These are phyloP conservation scores for Euphrasia arctica DNA, from an alignment of 305 asterid species.

Conservation along the genomic window DNA sequence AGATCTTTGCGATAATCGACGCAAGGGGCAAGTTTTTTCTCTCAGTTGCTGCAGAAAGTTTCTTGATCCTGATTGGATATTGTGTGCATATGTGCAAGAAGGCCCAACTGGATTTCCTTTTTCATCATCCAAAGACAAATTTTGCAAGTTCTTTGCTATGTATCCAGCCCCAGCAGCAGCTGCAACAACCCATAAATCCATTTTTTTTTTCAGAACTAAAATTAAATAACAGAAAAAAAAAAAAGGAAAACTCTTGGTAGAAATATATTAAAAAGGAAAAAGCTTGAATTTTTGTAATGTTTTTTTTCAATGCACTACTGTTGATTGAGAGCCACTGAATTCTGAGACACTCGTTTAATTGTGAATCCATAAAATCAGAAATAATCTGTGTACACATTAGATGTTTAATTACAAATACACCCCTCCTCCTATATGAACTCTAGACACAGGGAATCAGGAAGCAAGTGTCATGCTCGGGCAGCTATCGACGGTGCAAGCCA, in stretches of 20 bases:
- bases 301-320: not conserved
- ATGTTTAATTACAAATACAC: too few species aligned
- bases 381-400: not conserved
- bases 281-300: not conserved
- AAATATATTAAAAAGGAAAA: not conserved
- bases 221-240: not conserved
- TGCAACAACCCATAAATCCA: conserved; percentile 88
- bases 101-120: conserved; percentile 32
- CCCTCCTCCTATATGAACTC: too few species aligned
- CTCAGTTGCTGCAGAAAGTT: conserved; percentile 59
- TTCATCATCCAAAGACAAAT: conserved; percentile 34
- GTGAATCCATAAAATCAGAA: not conserved
- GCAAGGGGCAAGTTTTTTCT: conserved; percentile 57
- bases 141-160: conserved; percentile 56
- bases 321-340: conserved; percentile 34
- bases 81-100: conserved; percentile 31
- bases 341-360: conserved; percentile 30
- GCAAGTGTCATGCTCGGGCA: not conserved
- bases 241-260: not conserved
- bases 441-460: not conserved
- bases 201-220: conserved; percentile 16
- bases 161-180: conserved; percentile 89
- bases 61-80: conserved; percentile 37
- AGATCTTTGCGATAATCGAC: conserved; percentile 37
- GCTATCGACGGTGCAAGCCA: not conserved